A percentile compares a stretch with the other conserved stretches of the same genome.
phyloP scores from a whole-genome alignment of 2,329 filamentous ascomycete genomes.

The Aspergillus sp. region DNA sequence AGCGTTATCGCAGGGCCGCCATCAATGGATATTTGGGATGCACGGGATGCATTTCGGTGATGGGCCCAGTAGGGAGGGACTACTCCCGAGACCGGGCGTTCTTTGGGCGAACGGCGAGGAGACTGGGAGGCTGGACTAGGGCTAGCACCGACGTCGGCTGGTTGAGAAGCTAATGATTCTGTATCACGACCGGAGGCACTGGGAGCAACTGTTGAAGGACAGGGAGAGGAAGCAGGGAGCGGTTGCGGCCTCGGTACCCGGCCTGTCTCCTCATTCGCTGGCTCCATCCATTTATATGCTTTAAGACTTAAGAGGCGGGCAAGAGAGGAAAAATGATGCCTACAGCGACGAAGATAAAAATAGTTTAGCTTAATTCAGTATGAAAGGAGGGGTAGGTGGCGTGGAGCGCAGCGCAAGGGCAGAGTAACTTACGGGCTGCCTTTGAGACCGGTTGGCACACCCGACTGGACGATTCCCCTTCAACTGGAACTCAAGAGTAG shows the following conservation, averaged over 20 bases:
- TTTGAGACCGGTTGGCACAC: slow-evolving; percentile 6
- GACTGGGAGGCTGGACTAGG: slow-evolving; percentile 17
- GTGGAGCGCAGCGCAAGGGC: slow-evolving; percentile 11
- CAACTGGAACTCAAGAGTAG: slow-evolving; percentile 1
- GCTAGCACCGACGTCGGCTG: slow-evolving; percentile 4
- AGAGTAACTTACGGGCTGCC: slow-evolving; percentile 2
- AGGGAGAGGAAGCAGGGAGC: slow-evolving; percentile 23
- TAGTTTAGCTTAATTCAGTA: slow-evolving; percentile 18
- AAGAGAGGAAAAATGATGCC: background rate
- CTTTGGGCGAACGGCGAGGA: slow-evolving; percentile 20
- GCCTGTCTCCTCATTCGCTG: slow-evolving; percentile 39
- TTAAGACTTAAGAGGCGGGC: slow-evolving; percentile 1
- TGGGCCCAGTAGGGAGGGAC: slow-evolving; percentile 50
- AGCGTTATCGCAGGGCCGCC: slow-evolving; percentile 55
- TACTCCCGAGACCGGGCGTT: slow-evolving; percentile 32
- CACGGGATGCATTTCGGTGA: slow-evolving; percentile 41
- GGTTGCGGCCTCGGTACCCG: slow-evolving; percentile 29
- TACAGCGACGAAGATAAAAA: slow-evolving; percentile 14
- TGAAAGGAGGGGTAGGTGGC: slow-evolving; percentile 12
- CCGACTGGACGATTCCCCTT: background rate
- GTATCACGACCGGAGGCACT: slow-evolving; percentile 12
- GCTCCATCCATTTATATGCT: slow-evolving; percentile 43
- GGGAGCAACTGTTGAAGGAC: slow-evolving; percentile 10
- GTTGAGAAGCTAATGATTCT: slow-evolving; percentile 10
- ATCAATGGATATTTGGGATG: slow-evolving; percentile 40